Percentiles rank a stretch among this genome's conserved stretches.
phyloP scores from a whole-genome alignment of 2,329 filamentous ascomycete genomes.

The Clathrospora elynae region DNA sequence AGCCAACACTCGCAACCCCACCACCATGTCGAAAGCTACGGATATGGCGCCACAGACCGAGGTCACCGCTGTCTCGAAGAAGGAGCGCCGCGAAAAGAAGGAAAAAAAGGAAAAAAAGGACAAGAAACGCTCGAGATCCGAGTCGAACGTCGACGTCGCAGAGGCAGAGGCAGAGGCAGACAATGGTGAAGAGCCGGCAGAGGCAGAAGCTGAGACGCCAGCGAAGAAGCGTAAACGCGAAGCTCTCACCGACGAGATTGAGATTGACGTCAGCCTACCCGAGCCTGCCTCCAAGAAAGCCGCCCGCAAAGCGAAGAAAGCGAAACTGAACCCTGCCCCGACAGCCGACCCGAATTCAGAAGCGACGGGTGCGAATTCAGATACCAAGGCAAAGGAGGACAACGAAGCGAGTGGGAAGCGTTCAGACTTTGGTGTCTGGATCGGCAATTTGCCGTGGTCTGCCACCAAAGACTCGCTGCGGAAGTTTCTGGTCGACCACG shows the following conservation, averaged over 20 bases:
- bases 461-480: conserved; percentile 75
- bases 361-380: conserved; percentile 16
- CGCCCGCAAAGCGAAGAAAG: conserved; percentile 86
- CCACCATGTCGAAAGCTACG: conserved; percentile 20
- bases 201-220: conserved; percentile 22
- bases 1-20: neutral
- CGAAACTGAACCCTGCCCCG: conserved; percentile 56
- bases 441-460: conserved; percentile 91
- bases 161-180: conserved; percentile 16
- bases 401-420: conserved; percentile 57
- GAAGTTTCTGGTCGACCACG: conserved; percentile 76
- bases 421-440: conserved; percentile 88
- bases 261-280: conserved; percentile 86
- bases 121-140: conserved; percentile 29
- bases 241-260: conserved; percentile 69
- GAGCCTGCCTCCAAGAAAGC: conserved; percentile 96
- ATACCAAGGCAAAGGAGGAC: conserved; percentile 45
- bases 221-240: conserved; percentile 60
- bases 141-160: conserved; percentile 19
- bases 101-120: conserved; percentile 37
- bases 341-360: conserved; percentile 15
- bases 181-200: conserved; percentile 17
- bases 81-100: conserved; percentile 34
- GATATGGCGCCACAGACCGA: conserved; percentile 17
- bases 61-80: conserved; percentile 18